phyloP scores from a whole-genome alignment of 345 rosid species.

The Geranium brycei region DNA sequence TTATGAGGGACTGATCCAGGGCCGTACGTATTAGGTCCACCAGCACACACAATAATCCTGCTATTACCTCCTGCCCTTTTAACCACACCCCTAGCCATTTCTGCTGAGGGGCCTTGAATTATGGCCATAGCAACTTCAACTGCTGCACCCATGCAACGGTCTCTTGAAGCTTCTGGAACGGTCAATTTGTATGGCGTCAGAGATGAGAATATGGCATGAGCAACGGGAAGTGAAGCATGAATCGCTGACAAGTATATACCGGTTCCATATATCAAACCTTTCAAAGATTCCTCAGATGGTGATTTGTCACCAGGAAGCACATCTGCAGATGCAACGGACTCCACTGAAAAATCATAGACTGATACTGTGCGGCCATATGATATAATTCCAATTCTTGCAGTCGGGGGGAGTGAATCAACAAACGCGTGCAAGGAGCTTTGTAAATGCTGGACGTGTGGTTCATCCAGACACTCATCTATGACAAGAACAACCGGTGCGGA shows the following conservation, averaged over 20 bases:
- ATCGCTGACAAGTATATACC: constrained; percentile 87
- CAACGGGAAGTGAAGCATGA: constrained; percentile 91
- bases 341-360: constrained; percentile 85
- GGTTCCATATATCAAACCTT: constrained; percentile 75
- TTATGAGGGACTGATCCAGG: constrained; percentile 91
- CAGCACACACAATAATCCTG: constrained; percentile 82
- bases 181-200: constrained; percentile 64
- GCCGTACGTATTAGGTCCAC: constrained; percentile 91
- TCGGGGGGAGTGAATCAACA: constrained; percentile 66
- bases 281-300: constrained; percentile 63
- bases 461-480: constrained; percentile 93
- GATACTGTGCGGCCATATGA: constrained; percentile 78
- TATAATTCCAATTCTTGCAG: constrained; percentile 75
- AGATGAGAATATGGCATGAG: constrained; percentile 84
- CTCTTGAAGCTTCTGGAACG: constrained; percentile 75
- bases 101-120: constrained; percentile 87
- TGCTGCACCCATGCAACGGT: constrained; percentile 81
- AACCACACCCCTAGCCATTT: constrained; percentile 71
- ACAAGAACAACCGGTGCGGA: constrained; percentile 85
- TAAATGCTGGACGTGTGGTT: constrained; percentile 84
- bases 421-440: constrained; percentile 98
- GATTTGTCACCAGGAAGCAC: constrained; percentile 87
- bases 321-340: constrained; percentile 85
- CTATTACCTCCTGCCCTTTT: constrained; percentile 84
- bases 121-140: constrained; percentile 86